A percentile compares a stretch with the other conserved stretches of the same genome.
These are phyloP conservation scores for Cyberlindnera mrakii DNA, from an alignment of 805 yeast species.

Conservation along the genomic window DNA sequence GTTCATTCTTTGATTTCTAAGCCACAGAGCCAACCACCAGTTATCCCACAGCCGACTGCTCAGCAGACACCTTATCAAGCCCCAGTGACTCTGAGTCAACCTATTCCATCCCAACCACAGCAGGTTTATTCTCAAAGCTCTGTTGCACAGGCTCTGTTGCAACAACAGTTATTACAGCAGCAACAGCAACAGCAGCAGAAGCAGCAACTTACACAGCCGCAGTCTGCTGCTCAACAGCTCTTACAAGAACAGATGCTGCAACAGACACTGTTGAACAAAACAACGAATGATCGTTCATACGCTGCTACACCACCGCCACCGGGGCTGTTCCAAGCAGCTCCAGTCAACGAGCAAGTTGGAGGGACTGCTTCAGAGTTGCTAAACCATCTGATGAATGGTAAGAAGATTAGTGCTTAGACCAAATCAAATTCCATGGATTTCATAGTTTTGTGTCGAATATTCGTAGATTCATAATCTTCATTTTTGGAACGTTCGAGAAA, in stretches of 20 bases:
- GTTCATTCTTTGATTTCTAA: slow-evolving; percentile 31
- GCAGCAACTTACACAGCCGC: slow-evolving; percentile 17
- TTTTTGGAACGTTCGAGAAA: too few relatives aligned
- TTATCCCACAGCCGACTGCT: slow-evolving; percentile 9
- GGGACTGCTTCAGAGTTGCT: slow-evolving; percentile 74
- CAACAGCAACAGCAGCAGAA: slow-evolving; percentile 17
- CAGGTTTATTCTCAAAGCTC: slow-evolving; percentile 19
- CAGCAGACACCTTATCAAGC: slow-evolving; percentile 20
- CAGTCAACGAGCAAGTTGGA: slow-evolving; percentile 17
- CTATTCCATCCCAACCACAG: slow-evolving; percentile 11
- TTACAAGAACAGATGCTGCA: slow-evolving; percentile 24
- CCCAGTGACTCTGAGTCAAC: slow-evolving; percentile 1
- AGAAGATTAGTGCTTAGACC: slow-evolving; percentile 34
- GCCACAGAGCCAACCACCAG: slow-evolving; percentile 12
- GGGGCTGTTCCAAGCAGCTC: slow-evolving; percentile 42
- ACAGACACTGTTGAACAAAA: slow-evolving; percentile 15
- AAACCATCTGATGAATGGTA: slow-evolving; percentile 81
- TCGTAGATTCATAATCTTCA: too few relatives aligned
- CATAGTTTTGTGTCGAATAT: too few relatives aligned
- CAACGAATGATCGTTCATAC: slow-evolving; percentile 26
- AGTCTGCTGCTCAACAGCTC: slow-evolving; percentile 19
- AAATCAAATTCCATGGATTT: too few relatives aligned
- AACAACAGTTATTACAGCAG: slow-evolving; percentile 27
- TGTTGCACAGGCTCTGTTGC: slow-evolving; percentile 18
- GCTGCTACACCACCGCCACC: slow-evolving; percentile 70